phyloP scores from a whole-genome alignment of 1,284 basidiomycete species.

The Trametes pubescens region DNA sequence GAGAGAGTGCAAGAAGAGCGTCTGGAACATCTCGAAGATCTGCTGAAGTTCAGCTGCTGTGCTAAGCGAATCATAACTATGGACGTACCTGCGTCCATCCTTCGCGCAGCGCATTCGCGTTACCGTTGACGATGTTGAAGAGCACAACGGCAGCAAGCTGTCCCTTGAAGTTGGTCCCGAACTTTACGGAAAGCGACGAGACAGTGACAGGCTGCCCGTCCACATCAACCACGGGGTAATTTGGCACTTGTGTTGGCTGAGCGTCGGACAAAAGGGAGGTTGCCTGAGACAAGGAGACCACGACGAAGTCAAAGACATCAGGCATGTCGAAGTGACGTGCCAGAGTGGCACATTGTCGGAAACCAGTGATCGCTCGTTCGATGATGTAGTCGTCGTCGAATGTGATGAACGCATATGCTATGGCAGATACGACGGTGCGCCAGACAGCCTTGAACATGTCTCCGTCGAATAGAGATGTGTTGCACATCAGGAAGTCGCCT shows the following conservation, averaged over 20 bases:
- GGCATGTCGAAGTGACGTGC: conserved; percentile 90
- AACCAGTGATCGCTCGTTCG: conserved; percentile 93
- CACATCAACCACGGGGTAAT: conserved; percentile 92
- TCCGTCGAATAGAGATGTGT: conserved; percentile 84
- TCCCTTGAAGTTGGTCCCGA: conserved; percentile 95
- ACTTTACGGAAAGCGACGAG: conserved; percentile 91
- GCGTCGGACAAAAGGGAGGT: conserved; percentile 84
- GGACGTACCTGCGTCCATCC: conserved; percentile 86
- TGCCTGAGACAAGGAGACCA: conserved; percentile 90
- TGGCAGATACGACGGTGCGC: conserved; percentile 91
- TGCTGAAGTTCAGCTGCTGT: conserved; percentile 41
- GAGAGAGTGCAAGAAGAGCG: conserved; percentile 93
- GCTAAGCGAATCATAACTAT: background rate
- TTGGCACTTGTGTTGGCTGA: conserved; percentile 77
- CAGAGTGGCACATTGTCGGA: conserved; percentile 94
- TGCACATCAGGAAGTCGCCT: conserved; percentile 85
- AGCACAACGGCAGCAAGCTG: conserved; percentile 97
- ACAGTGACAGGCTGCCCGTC: conserved; percentile 91
- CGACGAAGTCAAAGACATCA: conserved; percentile 97
- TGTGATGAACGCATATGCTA: conserved; percentile 93
- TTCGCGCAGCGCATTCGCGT: conserved; percentile 93
- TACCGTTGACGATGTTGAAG: conserved; percentile 98
- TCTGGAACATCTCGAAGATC: conserved; percentile 99
- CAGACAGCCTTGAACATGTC: conserved; percentile 94
- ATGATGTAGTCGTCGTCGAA: conserved; percentile 98